Base-by-base conservation (phyloP, 768 basidiomycete species). In the Auricularia cornea region DNA sequence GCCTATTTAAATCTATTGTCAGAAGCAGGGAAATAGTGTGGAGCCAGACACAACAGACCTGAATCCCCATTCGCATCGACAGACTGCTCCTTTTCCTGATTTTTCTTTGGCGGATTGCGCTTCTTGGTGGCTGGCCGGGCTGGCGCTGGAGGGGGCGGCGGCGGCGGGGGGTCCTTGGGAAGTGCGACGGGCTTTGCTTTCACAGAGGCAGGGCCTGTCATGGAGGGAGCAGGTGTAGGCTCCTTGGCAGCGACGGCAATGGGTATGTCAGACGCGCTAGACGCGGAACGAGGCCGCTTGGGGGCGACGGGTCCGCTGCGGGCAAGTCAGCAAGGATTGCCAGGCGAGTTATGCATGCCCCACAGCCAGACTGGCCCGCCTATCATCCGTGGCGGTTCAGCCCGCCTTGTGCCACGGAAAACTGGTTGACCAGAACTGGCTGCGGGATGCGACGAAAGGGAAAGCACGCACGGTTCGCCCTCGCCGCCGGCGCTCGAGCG, bases 261-360 rank as follows among this genome's bases (percentile, higher is more conserved):
- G 28, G 61, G 35, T 31, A 48, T 81, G 71, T 91, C 87, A 44
- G 90, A 91, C 4, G 79, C 78, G 41, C 81, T 85, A 31, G 90
- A 92, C 57, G 84, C 82, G 51, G 90, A 92, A 75, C 90, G 80
- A 32, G 87, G 88, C 51, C 89, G 85, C 75, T 92, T 92, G 74
- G 85, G 84, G 61, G 82, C 74, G 44, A 68, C 72, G 83, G 86
- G 70, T 16, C 68, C 41, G 51, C 60, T 40, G 61, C 29, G 35
- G 54, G 65, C 35, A 64, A 20, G 60, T 72, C 59, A 68, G 68
- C 54, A 48, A 6, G n/a, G n/a, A n/a, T n/a, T n/a, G n/a, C n/a
- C n/a, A n/a, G n/a, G n/a, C n/a, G n/a, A n/a, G n/a, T n/a, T n/a
- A n/a, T n/a, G n/a, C n/a, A n/a, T n/a, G n/a, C n/a, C n/a, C n/a